These are phyloP conservation scores for Aegle marmelos DNA, from an alignment of 345 rosid genomes.

Conservation along the genomic window DNA sequence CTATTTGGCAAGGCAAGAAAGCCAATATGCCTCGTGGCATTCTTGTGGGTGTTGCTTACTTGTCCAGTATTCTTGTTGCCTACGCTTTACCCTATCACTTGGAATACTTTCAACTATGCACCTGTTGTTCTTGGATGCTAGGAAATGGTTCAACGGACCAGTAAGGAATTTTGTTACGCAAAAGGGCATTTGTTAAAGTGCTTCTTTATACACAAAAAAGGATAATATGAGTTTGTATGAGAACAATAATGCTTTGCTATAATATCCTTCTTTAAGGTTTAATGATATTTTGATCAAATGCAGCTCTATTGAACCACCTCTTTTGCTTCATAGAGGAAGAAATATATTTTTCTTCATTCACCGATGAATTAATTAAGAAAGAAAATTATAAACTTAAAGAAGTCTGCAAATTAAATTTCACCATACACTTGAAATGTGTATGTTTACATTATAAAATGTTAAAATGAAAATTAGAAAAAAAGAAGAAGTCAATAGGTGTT, in stretches of 20 bases:
- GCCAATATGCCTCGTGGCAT: slow-evolving; percentile 46
- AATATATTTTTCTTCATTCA: too few relatives aligned
- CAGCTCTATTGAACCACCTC: background rate
- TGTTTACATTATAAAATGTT: too few relatives aligned
- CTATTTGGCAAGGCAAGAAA: slow-evolving; percentile 48
- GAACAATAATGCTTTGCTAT: background rate
- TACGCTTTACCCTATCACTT: slow-evolving; percentile 43
- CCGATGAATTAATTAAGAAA: background rate
- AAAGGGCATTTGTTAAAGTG: slow-evolving; percentile 14
- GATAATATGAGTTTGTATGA: background rate
- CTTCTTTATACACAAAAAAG: too few relatives aligned
- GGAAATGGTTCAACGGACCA: slow-evolving; percentile 62
- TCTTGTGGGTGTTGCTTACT: slow-evolving; percentile 56
- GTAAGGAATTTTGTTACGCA: slow-evolving; percentile 45
- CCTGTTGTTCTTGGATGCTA: slow-evolving; percentile 50
- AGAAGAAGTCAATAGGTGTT: too few relatives aligned
- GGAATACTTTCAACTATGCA: slow-evolving; percentile 57
- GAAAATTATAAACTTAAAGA: background rate
- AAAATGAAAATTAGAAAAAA: too few relatives aligned
- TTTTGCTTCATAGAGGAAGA: background rate
- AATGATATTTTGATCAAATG: too few relatives aligned
- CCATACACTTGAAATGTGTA: too few relatives aligned
- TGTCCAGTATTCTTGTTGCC: slow-evolving; percentile 57
- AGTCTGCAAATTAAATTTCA: too few relatives aligned
- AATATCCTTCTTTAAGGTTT: background rate